These are phyloP conservation scores for Pichia gijzeniarum DNA, from an alignment of 805 yeast genomes.

Conservation along the genomic window DNA sequence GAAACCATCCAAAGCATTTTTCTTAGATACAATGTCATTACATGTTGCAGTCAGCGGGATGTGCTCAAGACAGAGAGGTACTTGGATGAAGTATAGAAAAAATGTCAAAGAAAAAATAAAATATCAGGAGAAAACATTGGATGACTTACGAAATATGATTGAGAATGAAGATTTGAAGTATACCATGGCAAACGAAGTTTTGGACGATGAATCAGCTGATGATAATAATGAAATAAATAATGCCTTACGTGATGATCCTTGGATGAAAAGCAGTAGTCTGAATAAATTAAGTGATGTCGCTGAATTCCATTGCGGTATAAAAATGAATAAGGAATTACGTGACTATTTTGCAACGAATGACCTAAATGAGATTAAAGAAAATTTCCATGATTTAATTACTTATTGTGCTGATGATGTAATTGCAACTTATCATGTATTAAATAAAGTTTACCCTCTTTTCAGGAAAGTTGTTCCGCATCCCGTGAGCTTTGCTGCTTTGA, in stretches of 20 bases:
- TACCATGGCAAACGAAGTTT: constrained; percentile 24
- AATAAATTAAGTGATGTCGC: constrained; percentile 81
- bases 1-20: constrained; percentile 63
- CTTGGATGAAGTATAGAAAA: constrained; percentile 58
- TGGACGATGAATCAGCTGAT: constrained; percentile 29
- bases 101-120: constrained; percentile 26
- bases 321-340: constrained; percentile 60
- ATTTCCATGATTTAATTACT: constrained; percentile 54
- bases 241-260: constrained; percentile 59
- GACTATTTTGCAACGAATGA: constrained; percentile 55
- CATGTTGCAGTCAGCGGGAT: constrained; percentile 89
- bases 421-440: constrained; percentile 65
- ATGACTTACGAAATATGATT: constrained; percentile 17
- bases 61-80: constrained; percentile 84
- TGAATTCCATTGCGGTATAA: constrained; percentile 63
- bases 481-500: constrained; percentile 82
- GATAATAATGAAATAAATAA: constrained; percentile 12
- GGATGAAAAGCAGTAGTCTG: constrained; percentile 72
- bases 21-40: constrained; percentile 84
- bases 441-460: constrained; percentile 65
- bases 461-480: constrained; percentile 79
- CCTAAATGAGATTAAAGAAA: constrained; percentile 44
- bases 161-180: constrained; percentile 22
- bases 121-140: constrained; percentile 16
- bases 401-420: constrained; percentile 86